Conservation (phyloP, 768 basidiomycete species). For the Basidioascus undulatus region DNA sequence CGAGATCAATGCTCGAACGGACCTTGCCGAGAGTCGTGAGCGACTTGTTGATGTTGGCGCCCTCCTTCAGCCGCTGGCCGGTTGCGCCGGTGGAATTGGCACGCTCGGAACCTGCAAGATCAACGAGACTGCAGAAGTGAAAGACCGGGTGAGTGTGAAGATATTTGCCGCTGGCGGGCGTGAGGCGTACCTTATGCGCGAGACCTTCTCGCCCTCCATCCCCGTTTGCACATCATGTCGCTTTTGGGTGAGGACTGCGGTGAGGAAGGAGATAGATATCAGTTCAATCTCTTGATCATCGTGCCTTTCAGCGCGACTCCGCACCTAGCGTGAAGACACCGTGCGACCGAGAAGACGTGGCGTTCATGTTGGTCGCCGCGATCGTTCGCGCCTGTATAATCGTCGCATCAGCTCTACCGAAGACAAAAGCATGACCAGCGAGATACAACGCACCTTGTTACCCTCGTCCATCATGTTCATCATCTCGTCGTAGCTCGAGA, state of each 20-base stretch:
- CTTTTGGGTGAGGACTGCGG: conserved; percentile 83
- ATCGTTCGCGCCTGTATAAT: conserved; percentile 51
- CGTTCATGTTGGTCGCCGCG: conserved; percentile 98
- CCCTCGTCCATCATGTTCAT: conserved; percentile 99
- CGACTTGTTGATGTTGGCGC: conserved; percentile 91
- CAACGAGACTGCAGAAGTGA: conserved; percentile 42
- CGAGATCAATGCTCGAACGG: too few relatives aligned
- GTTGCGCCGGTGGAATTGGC: conserved; percentile 97
- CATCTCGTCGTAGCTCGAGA: conserved; percentile 82
- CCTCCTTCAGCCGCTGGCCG: conserved; percentile 84
- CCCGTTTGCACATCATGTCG: conserved; percentile 59
- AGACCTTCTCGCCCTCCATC: conserved; percentile 94
- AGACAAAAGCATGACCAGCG: background rate
- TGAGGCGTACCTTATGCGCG: conserved; percentile 53
- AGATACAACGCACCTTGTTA: conserved; percentile 44
- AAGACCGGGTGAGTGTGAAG: conserved; percentile 1
- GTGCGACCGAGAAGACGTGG: conserved; percentile 90
- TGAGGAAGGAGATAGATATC: conserved; percentile 5
- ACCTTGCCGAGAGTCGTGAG: conserved; percentile 90
- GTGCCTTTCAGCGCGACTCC: too few relatives aligned
- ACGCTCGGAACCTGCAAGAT: conserved; percentile 87
- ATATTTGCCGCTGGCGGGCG: background rate
- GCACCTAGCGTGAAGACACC: conserved; percentile 93
- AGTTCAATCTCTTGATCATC: too few relatives aligned
- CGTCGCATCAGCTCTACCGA: background rate